Percentiles rank a stretch among this genome's conserved stretches.
Evolutionary conservation across 305 asterid species (phyloP).

Genomic region (Fraxinus sp.): DNA sequence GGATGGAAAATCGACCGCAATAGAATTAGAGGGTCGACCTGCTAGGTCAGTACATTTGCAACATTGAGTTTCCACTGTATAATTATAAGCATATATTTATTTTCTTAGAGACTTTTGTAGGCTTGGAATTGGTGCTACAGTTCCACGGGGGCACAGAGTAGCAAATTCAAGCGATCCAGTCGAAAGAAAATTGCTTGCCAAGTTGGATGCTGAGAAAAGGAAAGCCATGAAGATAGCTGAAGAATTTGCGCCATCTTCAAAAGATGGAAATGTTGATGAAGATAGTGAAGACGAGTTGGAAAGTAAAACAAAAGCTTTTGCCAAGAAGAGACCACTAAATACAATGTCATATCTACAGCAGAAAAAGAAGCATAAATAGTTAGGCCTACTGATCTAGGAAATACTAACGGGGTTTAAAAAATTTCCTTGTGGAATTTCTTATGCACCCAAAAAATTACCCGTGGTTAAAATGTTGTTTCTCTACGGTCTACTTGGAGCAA

Average conservation of each 20-base stretch:
- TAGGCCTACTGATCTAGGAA: conserved; percentile 1
- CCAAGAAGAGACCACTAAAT: conserved; percentile 55
- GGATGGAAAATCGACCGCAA: conserved; percentile 31
- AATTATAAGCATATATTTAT: conserved; percentile 4
- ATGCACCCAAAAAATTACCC: background rate
- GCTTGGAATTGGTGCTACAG: conserved; percentile 84
- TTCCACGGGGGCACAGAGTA: conserved; percentile 50
- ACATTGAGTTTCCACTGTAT: conserved; percentile 12
- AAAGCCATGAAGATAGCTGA: conserved; percentile 38
- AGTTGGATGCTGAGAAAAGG: conserved; percentile 47
- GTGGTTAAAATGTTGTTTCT: background rate
- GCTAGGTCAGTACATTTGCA: conserved; percentile 47
- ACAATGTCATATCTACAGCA: conserved; percentile 22
- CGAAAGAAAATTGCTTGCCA: conserved; percentile 56
- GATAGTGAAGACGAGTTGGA: conserved; percentile 61
- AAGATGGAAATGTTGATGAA: conserved; percentile 37
- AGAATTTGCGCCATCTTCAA: conserved; percentile 33
- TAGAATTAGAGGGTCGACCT: conserved; percentile 65
- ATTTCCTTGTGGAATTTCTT: background rate
- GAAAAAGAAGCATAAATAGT: conserved; percentile 45
- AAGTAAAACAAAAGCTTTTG: conserved; percentile 63
- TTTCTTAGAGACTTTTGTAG: conserved; percentile 34
- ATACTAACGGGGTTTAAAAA: background rate
- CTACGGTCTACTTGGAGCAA: background rate
- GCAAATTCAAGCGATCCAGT: conserved; percentile 48